phyloP scores from a whole-genome alignment of 2,329 filamentous ascomycete genomes.

The Nemania sp. region DNA sequence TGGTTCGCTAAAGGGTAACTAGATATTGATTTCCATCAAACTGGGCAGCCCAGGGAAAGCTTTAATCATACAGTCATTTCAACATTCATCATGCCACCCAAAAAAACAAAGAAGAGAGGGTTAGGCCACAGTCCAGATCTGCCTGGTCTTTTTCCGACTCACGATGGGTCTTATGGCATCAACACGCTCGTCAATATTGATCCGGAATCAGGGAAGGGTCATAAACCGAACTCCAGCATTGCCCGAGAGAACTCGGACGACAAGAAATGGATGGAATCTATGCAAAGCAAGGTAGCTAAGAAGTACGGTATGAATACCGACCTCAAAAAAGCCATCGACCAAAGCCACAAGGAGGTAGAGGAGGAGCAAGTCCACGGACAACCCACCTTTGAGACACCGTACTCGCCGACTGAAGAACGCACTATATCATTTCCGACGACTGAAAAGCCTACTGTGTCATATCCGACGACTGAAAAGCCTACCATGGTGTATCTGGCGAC shows the following conservation, averaged over 20 bases:
- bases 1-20: conserved; percentile 6
- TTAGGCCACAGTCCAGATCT: conserved; percentile 18
- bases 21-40: conserved; percentile 7
- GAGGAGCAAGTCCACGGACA: conserved; percentile 14
- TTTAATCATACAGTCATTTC: not conserved
- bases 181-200: conserved; percentile 37
- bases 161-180: conserved; percentile 40
- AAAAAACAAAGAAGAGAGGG: conserved; percentile 19
- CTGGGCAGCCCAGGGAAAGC: not conserved
- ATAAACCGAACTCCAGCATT: conserved; percentile 20
- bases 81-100: conserved; percentile 25
- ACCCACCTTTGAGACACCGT: not conserved
- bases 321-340: conserved; percentile 26
- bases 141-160: conserved; percentile 35
- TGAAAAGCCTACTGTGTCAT: no score
- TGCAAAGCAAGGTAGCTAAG: conserved; percentile 14
- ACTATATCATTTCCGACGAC: no score
- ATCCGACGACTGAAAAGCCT: not conserved
- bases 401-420: no score
- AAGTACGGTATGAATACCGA: conserved; percentile 32
- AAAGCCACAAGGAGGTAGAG: conserved; percentile 28
- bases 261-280: conserved; percentile 17
- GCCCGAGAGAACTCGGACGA: conserved; percentile 30
- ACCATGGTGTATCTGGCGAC: no score
- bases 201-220: conserved; percentile 24